A percentile compares a stretch with the other conserved stretches of the same genome.
phyloP scores from a whole-genome alignment of 106 monocot genomes.

The Allium fistulosum region DNA sequence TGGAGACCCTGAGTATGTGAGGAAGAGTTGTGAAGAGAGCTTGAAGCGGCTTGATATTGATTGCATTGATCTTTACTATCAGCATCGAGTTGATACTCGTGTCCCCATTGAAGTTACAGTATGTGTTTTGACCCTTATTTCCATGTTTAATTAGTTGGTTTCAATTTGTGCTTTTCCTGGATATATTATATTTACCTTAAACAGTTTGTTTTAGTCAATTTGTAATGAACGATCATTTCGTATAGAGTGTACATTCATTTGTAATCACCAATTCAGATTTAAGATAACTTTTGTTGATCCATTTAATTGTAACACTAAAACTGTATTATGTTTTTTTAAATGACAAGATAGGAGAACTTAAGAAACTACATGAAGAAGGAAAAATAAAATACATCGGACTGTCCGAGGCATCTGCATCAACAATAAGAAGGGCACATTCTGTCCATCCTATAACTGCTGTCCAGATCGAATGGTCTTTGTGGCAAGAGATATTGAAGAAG shows the following conservation, averaged over 20 bases:
- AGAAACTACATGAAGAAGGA: constrained; percentile 53
- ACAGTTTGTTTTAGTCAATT: too few relatives aligned
- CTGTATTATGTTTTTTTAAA: neutral
- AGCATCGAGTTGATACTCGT: constrained; percentile 23
- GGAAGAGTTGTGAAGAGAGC: constrained; percentile 26
- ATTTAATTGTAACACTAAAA: too few relatives aligned
- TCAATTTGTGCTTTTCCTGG: too few relatives aligned
- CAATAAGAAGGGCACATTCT: constrained; percentile 43
- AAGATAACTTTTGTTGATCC: too few relatives aligned
- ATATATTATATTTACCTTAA: too few relatives aligned
- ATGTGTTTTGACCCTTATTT: too few relatives aligned
- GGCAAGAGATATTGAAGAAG: constrained; percentile 65
- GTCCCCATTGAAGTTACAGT: constrained; percentile 33
- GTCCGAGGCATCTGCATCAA: constrained; percentile 47
- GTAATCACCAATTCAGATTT: too few relatives aligned
- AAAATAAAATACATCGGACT: constrained; percentile 54
- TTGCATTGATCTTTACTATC: constrained; percentile 44
- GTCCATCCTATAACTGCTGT: constrained; percentile 39
- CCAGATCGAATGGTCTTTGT: constrained; percentile 58
- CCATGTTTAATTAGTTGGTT: too few relatives aligned
- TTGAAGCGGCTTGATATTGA: constrained; percentile 30
- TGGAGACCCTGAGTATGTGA: constrained; percentile 27
- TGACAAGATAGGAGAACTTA: constrained; percentile 44
- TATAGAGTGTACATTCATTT: too few relatives aligned
- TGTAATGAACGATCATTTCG: too few relatives aligned